Conservation (phyloP, 495 filamentous ascomycete genomes). For the Cercophora scortea region DNA sequence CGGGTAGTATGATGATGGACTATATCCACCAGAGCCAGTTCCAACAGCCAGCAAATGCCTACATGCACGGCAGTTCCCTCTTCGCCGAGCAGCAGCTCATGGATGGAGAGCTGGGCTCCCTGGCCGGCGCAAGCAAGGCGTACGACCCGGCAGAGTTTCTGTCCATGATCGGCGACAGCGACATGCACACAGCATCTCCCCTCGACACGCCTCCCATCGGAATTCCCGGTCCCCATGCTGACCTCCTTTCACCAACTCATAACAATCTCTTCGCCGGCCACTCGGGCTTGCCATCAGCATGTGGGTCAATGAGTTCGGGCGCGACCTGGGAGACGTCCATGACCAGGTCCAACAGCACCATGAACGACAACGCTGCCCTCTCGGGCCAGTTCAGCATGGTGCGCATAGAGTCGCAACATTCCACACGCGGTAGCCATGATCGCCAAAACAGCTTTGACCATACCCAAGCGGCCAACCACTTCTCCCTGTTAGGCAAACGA, state of each 20-base stretch:
- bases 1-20: conserved; percentile 1
- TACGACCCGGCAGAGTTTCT: conserved; percentile 19
- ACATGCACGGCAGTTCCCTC: conserved; percentile 7
- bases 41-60: conserved; percentile 8
- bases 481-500: conserved; percentile 25
- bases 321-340: conserved; percentile 38
- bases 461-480: conserved; percentile 8
- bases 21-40: conserved; percentile 11
- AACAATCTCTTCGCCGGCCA: conserved; percentile 5
- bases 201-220: conserved; percentile 10
- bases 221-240: conserved; percentile 5
- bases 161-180: conserved; percentile 3
- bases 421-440: conserved; percentile 14
- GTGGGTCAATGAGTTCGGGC: conserved; percentile 38
- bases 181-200: conserved; percentile 1
- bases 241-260: conserved; percentile 8
- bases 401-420: conserved; percentile 34
- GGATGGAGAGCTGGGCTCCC: neutral
- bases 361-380: conserved; percentile 30
- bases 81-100: neutral
- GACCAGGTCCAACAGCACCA: conserved; percentile 34
- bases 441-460: conserved; percentile 23
- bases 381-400: conserved; percentile 34
- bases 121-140: conserved; percentile 7
- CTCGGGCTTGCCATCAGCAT: conserved; percentile 23